Evolutionary conservation across 768 basidiomycete species (phyloP), one percentile per base, ranked within the genome.

Genomic region (Suillus lakei): DNA sequence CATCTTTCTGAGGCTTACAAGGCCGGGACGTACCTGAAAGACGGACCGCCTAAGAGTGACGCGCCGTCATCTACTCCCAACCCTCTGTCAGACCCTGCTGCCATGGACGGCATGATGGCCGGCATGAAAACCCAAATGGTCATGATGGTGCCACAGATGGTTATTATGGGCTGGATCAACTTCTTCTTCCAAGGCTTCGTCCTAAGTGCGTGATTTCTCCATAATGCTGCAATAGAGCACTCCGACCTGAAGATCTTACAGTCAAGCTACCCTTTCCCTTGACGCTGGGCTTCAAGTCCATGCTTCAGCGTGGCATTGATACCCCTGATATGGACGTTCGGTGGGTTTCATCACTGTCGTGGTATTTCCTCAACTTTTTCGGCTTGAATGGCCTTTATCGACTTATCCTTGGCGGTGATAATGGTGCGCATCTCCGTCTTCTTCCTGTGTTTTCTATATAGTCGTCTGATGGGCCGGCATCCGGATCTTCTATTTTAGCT

Each of bases 131-230:
- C 97, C 23, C 98, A 99, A 79, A 95, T 94, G 86, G 95, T 98
- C 58, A 96, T 98, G 93, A 98, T 99, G 93, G 92, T 97, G 16
- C 94, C 93, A 21, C 93, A 99, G 79, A 98, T 98, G 92, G 85
- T 98, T 66, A 95, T 99, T 70, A 99, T 99, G 97, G 96, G 96
- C 60, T 99, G 97, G 93, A 98, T 99, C 80, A 98, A 96, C 78
- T 95, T 96, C 78, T 99, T 99, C 88, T 99, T 99, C 82, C 92
- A 97, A 73, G 98, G 98, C 34, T 98, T 99, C 76, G 93, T 99
- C 65, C 85, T 98, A 64, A 98, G 97, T 99, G 76, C 77, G 96
- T 88, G 43, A 53, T 61, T 41, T 60, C 36, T 62, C 61, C 30
- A 41, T 61, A 55, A 50, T 26, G 32, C 48, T 59, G 30, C 21